Evolutionary conservation across 2,329 filamentous ascomycete species (phyloP), one percentile per base, ranked within the genome.

Genomic region (Chaetomium olivaceum): DNA sequence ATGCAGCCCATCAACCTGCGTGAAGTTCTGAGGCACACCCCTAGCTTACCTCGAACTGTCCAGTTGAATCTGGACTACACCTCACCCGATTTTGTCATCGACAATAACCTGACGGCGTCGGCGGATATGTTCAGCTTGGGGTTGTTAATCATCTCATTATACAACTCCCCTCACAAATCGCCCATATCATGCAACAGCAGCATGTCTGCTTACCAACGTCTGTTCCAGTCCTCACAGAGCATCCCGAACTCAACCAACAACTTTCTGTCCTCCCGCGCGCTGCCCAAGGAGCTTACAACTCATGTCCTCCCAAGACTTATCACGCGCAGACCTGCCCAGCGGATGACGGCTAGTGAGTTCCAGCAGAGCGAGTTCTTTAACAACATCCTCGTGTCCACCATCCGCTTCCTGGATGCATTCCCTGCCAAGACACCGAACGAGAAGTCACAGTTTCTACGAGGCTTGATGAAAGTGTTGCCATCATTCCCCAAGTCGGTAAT

Each of bases 361-460:
- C 95, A 99, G 75, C 88, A 97, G 76, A 96, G 93, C 73, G 89
- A 92, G 70, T 99, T 96, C 76, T 99, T 99, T 75, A 93, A 99
- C 78, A 99, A 98, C 73, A 91, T 98, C 55, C 83, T 99, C 4
- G 92, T 99, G 25, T 97, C 93, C 0, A 97, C 95, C 0, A 97
- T 99, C 68, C 91, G 95, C 14, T 99, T 99, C 74, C 81, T 99
- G 29, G 95, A 99, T 72, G 86, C 89, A 0, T 87, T 99, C 66
- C 94, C 95, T 0, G 91, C 92, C 39, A 99, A 99, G 80, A 97
- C 93, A 1, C 85, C 91, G 0, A 91, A 87, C 68, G 95, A 99
- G 74, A 99, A 99, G 76, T 85, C 90, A 7, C 89, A 93, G 65
- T 99, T 99, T 76, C 87, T 99, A 85, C 88, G 92, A 62, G 95